Evolutionary conservation across 2,329 filamentous ascomycete genomes (phyloP), one percentile per base, ranked within the genome.

Genomic region (Ophiostoma sp.): DNA sequence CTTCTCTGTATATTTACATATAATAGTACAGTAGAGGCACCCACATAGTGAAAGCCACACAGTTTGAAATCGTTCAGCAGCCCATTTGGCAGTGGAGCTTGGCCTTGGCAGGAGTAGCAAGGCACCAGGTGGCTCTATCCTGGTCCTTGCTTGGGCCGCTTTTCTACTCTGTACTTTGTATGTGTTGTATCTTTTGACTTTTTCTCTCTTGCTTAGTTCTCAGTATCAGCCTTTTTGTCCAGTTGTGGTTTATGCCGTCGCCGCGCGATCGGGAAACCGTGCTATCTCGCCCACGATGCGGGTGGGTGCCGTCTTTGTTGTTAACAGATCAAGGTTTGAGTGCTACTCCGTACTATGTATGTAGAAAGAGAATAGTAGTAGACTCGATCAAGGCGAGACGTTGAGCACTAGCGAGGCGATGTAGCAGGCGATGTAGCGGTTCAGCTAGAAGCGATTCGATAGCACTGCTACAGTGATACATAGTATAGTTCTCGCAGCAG

Each of bases 41-140:
- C 54, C 48, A 52, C 48, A 57, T 27, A 17, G 60, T 36, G 15
- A 36, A 48, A 57, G 52, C 52, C 52, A 57, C 52, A 57, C 52
- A 27, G 52, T 57, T 27, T 57, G 52, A n/a, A 64, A 64, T 64
- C 60, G 33, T 64, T 64, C 60, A 35, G 52, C 52, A 64, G 60
- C 33, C 60, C 60, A 64, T 64, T 64, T 36, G 60, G 60, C 17
- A 23, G 60, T 64, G 60, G 60, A 31, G 31, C 60, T 20, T 10
- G 27, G 17, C 20, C 31, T 64, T 64, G 60, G 57, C 57, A 27
- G 31, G 48, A 20, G 23, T 23, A n/a, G 31, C 60, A 36, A 35
- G 27, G 57, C 57, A 2, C 57, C 2, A 62, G 31, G 57, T 62
- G 23, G 57, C 23, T 60, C 54, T 13, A 31, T 31, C n/a, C 54